A percentile compares a stretch with the other conserved stretches of the same genome.
Evolutionary conservation across 192 early-diverging fungal genomes (phyloP).

Genomic region (Irineochytrium annulatum): DNA sequence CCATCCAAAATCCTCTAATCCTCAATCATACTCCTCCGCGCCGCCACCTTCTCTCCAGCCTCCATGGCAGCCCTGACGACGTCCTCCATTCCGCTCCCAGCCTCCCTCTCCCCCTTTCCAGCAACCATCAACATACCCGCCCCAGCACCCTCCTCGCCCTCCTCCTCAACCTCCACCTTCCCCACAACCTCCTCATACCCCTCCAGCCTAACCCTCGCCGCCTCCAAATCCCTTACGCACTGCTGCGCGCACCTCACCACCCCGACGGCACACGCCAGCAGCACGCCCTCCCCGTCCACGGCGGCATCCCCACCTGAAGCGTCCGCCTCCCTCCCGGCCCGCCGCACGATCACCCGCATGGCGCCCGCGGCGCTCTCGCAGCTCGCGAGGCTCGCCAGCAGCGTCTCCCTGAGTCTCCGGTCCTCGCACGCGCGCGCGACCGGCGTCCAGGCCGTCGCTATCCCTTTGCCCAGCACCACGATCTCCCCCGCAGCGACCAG

Average conservation of each 20-base stretch:
- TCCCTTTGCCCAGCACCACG: conserved; percentile 20
- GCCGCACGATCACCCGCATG: conserved; percentile 12
- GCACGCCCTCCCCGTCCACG: too few relatives aligned
- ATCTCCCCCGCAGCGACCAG: conserved; percentile 19
- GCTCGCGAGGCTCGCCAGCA: conserved; percentile 11
- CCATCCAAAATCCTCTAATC: too few relatives aligned
- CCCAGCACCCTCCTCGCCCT: not conserved
- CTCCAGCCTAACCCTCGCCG: conserved; percentile 17
- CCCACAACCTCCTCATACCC: too few relatives aligned
- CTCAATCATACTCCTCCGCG: too few relatives aligned
- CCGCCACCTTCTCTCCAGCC: not conserved
- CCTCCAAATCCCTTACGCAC: conserved; percentile 23
- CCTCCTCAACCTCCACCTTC: too few relatives aligned
- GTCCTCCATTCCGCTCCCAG: conserved; percentile 1
- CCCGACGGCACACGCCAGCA: conserved; percentile 17
- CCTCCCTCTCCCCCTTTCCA: not conserved
- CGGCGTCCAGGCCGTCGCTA: conserved; percentile 20
- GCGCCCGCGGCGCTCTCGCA: conserved; percentile 15
- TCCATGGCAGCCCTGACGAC: not conserved
- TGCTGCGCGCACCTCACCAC: conserved; percentile 25
- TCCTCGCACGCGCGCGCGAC: conserved; percentile 20
- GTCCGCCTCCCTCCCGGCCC: conserved; percentile 14
- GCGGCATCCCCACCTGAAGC: too few relatives aligned
- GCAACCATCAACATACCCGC: not conserved
- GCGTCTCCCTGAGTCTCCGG: not conserved